phyloP scores from a whole-genome alignment of 345 rosid genomes.

The Salix viminalis region DNA sequence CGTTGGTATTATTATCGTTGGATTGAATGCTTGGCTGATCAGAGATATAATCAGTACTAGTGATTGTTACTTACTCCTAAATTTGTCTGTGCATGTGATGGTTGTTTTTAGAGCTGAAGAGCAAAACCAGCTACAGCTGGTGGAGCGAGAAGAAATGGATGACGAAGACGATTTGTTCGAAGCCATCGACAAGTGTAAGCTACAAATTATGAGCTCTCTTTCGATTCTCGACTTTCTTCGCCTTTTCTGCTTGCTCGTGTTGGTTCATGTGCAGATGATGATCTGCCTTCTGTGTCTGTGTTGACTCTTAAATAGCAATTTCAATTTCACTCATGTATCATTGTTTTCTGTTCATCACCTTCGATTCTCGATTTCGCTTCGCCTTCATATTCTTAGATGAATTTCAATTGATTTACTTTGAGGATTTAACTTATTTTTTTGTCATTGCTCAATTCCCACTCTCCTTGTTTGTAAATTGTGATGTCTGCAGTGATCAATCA shows the following conservation, averaged over 20 bases:
- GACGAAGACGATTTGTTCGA: slow-evolving; percentile 74
- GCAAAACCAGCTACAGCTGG: slow-evolving; percentile 61
- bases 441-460: neutral
- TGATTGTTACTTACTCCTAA: neutral
- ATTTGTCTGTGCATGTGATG: neutral
- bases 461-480: neutral
- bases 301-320: neutral
- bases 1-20: neutral
- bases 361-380: neutral
- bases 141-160: slow-evolving; percentile 60
- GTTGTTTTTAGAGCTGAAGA: slow-evolving; percentile 54
- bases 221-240: neutral
- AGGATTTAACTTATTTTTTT: neutral
- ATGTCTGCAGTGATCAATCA: slow-evolving; percentile 53
- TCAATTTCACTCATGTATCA: neutral
- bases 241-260: neutral
- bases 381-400: neutral
- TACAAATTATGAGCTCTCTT: slow-evolving; percentile 1
- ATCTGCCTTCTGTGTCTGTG: neutral
- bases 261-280: neutral
- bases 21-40: too few relatives aligned
- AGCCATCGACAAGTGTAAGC: slow-evolving; percentile 65
- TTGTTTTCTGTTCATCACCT: neutral
- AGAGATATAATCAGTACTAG: neutral
- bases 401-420: neutral